Base-by-base conservation (phyloP, 2,329 filamentous ascomycete genomes). In the Aspergillus hiratsukae region DNA sequence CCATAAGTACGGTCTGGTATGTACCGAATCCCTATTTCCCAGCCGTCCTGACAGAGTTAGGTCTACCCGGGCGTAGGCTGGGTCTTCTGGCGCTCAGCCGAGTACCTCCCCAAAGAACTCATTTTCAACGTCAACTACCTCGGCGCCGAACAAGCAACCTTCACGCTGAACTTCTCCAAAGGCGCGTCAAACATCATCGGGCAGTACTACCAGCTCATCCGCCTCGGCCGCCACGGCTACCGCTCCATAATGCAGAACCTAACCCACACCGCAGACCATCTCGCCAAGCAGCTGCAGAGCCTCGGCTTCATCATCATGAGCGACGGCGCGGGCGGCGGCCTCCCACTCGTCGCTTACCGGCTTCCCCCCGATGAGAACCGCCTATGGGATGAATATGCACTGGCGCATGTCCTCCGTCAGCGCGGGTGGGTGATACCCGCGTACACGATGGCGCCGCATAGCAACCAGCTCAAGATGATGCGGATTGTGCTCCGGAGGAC, bases 401-500 rank as follows among this genome's bases (percentile, higher is more conserved):
- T 91, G 43, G 91, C 92, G 0, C 90, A 94, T 70, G 87, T 90
- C 71, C 83, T 97, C 19, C 87, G 92, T 52, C 85, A 89, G 56
- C 84, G 90, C 21, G 89, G 90, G 41, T 97, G 92, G 92, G 88
- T 96, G 23, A 89, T 97, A 0, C 92, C 92, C 0, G 92, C 92
- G 0, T 97, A 97, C 76, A 97, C 91, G 37, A 97, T 97, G 92
- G 92, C 92, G 0, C 91, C 91, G 11, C 83, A 95, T 69, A 90
- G 89, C 11, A 80, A 89, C 55, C 79, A 85, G 59, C 81, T 97
- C 67, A 96, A 95, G 81, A 88, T 97, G 83, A 85, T 97, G 78
- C 86, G 92, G 48, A 85, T 96, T 2, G 92, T 97, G 0, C 89
- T 97, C 7, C 84, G 92, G 92, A 96, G 73, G 92, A 97, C 75